These are phyloP conservation scores for Staphylotrichum longicolle DNA, from an alignment of 495 filamentous ascomycete species.

Conservation along the genomic window DNA sequence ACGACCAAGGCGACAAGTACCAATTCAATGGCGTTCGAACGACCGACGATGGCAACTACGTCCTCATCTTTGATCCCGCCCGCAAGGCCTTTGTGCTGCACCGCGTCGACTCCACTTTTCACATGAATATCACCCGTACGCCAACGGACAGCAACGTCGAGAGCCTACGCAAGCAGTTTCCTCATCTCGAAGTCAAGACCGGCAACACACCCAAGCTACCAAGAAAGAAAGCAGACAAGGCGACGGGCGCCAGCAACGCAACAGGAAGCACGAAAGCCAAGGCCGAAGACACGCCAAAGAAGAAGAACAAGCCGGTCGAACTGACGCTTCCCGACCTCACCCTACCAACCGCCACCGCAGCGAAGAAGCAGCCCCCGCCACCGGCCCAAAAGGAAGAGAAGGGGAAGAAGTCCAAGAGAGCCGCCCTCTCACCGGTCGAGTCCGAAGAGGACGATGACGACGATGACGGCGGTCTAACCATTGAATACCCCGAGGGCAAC, in stretches of 20 bases:
- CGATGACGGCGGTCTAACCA: constrained; percentile 44
- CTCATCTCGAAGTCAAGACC: constrained; percentile 40
- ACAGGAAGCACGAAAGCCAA: constrained; percentile 28
- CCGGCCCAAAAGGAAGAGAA: constrained; percentile 15
- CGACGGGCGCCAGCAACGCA: constrained; percentile 25
- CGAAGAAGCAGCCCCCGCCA: constrained; percentile 4
- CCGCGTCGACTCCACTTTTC: constrained; percentile 56
- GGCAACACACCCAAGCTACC: constrained; percentile 15
- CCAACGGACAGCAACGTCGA: constrained; percentile 42
- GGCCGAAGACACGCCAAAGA: constrained; percentile 19
- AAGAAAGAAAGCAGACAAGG: constrained; percentile 26
- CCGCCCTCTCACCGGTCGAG: constrained; percentile 25
- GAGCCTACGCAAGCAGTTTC: constrained; percentile 41
- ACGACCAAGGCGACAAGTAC: constrained; percentile 49
- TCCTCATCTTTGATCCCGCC: constrained; percentile 54
- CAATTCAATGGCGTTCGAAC: constrained; percentile 50
- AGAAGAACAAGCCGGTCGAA: constrained; percentile 23
- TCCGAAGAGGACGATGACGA: constrained; percentile 45
- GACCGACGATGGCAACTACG: constrained; percentile 50
- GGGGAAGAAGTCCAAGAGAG: constrained; percentile 28
- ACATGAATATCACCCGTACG: constrained; percentile 54
- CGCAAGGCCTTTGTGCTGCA: constrained; percentile 57
- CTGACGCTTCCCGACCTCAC: constrained; percentile 29
- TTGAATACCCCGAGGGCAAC: constrained; percentile 47
- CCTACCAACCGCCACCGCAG: constrained; percentile 1